phyloP scores from a whole-genome alignment of 177 flowering plant genomes.

The Vitis hybrid region DNA sequence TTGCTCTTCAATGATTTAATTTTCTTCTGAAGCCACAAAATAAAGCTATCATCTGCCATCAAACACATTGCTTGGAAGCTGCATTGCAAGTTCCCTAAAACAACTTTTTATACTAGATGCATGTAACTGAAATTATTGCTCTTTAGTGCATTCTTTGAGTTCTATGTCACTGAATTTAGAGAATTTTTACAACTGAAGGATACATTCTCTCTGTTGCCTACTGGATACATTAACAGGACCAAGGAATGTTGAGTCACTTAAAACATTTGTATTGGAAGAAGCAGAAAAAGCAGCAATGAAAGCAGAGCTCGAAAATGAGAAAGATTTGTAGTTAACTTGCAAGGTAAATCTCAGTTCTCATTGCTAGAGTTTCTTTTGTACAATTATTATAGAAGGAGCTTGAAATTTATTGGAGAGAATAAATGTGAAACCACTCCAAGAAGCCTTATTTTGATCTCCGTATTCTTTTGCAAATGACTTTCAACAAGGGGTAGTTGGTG shows the following conservation, averaged over 20 bases:
- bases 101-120: no score
- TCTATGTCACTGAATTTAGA: neutral
- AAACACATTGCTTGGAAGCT: no score
- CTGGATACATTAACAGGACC: conserved; percentile 39
- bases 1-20: no score
- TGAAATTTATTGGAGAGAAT: neutral
- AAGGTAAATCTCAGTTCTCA: conserved; percentile 16
- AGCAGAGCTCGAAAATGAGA: conserved; percentile 49
- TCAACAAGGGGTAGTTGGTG: neutral
- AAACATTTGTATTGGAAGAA: conserved; percentile 71
- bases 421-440: neutral
- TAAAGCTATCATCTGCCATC: no score
- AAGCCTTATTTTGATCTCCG: neutral
- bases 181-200: neutral
- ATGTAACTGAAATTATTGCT: no score
- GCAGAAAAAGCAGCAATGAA: conserved; percentile 77
- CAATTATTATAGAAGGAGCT: neutral
- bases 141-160: no score
- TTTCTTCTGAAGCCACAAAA: no score
- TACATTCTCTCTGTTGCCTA: neutral
- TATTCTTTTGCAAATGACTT: neutral
- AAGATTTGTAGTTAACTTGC: conserved; percentile 43
- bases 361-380: neutral
- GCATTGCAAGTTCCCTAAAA: no score
- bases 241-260: conserved; percentile 77